Percentiles rank a stretch among this genome's conserved stretches.
phyloP scores from a whole-genome alignment of 1,139 yeast genomes.

The Barnettozyma hawaiiensis region DNA sequence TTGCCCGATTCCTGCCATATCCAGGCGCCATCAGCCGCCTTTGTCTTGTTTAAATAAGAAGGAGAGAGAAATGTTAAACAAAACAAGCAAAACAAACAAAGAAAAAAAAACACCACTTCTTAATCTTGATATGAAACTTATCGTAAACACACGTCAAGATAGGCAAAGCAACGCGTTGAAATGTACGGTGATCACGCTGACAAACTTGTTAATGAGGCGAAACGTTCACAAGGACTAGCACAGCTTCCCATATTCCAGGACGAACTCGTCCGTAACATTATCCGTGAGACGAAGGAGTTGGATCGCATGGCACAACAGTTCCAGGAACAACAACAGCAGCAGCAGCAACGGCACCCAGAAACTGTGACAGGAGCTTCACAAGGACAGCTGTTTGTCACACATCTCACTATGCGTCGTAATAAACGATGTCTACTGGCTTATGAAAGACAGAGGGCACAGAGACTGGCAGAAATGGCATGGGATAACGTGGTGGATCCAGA shows the following conservation, averaged over 20 bases:
- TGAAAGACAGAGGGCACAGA: conserved; percentile 63
- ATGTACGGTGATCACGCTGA: conserved; percentile 92
- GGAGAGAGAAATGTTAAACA: no score
- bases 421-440: conserved; percentile 86
- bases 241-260: conserved; percentile 69
- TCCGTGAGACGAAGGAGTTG: conserved; percentile 53
- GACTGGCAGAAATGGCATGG: conserved; percentile 73
- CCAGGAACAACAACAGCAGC: conserved; percentile 28
- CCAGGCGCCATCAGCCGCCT: conserved; percentile 5
- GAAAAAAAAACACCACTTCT: not conserved
- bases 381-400: conserved; percentile 78
- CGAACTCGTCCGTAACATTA: conserved; percentile 58
- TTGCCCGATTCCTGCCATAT: conserved; percentile 14
- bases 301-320: conserved; percentile 37
- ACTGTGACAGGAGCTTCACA: conserved; percentile 33
- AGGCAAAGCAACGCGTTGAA: not conserved
- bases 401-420: conserved; percentile 68
- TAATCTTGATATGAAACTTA: not conserved
- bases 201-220: conserved; percentile 79
- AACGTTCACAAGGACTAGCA: conserved; percentile 63
- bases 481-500: conserved; percentile 32
- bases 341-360: conserved; percentile 34
- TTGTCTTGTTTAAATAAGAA: not conserved
- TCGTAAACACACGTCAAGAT: not conserved
- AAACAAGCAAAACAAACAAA: not conserved